Evolutionary conservation across 768 basidiomycete species (phyloP).

Genomic region (Pleurotus platypus): DNA sequence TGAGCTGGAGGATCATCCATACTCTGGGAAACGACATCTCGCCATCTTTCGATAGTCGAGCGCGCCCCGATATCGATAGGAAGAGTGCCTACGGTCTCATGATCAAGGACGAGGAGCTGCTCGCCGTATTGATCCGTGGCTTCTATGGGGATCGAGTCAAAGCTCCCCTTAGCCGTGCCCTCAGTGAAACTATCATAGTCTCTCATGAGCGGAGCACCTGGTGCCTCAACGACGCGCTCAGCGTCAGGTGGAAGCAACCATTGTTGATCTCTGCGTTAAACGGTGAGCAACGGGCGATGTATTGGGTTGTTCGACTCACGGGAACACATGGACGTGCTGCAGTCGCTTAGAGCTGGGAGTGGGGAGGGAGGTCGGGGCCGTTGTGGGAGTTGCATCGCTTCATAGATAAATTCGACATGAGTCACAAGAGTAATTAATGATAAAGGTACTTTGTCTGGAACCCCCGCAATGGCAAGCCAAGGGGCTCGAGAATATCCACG

Average conservation of each 20-base stretch:
- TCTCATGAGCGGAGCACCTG: slow-evolving; percentile 48
- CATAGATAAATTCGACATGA: slow-evolving; percentile 11
- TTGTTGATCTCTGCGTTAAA: slow-evolving; percentile 10
- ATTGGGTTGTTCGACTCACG: neutral
- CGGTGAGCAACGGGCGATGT: slow-evolving; percentile 5
- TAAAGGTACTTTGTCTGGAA: slow-evolving; percentile 17
- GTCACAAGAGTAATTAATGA: slow-evolving; percentile 7
- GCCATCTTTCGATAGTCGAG: slow-evolving; percentile 39
- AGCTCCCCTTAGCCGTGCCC: slow-evolving; percentile 49
- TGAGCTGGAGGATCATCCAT: slow-evolving; percentile 10
- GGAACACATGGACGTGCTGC: slow-evolving; percentile 5
- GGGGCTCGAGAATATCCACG: slow-evolving; percentile 16
- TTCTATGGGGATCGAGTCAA: slow-evolving; percentile 39
- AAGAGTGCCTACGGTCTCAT: slow-evolving; percentile 27
- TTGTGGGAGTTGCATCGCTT: slow-evolving; percentile 29
- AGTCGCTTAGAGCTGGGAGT: slow-evolving; percentile 18
- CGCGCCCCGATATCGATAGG: slow-evolving; percentile 18
- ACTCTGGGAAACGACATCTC: slow-evolving; percentile 32
- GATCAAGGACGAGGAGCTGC: slow-evolving; percentile 29
- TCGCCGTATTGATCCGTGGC: slow-evolving; percentile 31
- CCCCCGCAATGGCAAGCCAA: slow-evolving; percentile 15
- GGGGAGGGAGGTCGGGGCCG: slow-evolving; percentile 28
- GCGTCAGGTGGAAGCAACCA: slow-evolving; percentile 15
- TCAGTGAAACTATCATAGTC: slow-evolving; percentile 62
- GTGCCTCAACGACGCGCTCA: slow-evolving; percentile 25